Percentiles rank a stretch among this genome's conserved stretches.
These are phyloP conservation scores for Barbarea vulgaris DNA, from an alignment of 345 rosid genomes.

Conservation along the genomic window DNA sequence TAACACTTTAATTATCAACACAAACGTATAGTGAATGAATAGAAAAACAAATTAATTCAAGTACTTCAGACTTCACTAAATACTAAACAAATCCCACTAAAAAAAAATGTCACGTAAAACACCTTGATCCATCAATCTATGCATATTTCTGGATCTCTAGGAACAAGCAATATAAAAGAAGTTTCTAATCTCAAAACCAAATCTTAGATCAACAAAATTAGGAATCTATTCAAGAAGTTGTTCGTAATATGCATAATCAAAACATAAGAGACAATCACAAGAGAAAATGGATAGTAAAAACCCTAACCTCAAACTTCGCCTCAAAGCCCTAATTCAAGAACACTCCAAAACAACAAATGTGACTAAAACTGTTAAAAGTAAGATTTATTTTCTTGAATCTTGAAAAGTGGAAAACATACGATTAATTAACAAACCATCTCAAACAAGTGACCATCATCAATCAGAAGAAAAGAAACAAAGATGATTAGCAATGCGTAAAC, in stretches of 20 bases:
- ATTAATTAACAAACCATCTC: constrained; percentile 30
- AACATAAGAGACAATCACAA: not conserved
- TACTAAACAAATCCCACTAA: not conserved
- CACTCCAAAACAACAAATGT: not conserved
- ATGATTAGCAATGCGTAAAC: constrained; percentile 20
- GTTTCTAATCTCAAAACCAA: not conserved
- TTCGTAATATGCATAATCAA: not conserved
- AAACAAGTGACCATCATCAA: constrained; percentile 28
- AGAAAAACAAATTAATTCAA: not conserved
- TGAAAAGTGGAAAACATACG: not conserved
- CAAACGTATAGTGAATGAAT: not conserved
- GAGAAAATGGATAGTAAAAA: not conserved
- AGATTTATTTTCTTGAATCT: constrained; percentile 7
- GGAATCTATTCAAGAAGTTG: not conserved
- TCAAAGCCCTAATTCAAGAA: constrained; percentile 29
- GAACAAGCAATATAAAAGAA: not conserved
- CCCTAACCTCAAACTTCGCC: constrained; percentile 23
- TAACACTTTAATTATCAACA: not conserved
- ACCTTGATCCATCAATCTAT: not conserved
- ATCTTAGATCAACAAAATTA: not conserved
- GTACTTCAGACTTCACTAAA: not conserved
- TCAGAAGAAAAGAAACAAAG: constrained; percentile 1
- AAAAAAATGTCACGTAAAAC: not conserved
- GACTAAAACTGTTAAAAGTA: not conserved
- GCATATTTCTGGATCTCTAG: not conserved